Percentiles rank a stretch among this genome's conserved stretches.
Evolutionary conservation across 345 rosid species (phyloP).

Genomic region (Hibiscus syriacus): DNA sequence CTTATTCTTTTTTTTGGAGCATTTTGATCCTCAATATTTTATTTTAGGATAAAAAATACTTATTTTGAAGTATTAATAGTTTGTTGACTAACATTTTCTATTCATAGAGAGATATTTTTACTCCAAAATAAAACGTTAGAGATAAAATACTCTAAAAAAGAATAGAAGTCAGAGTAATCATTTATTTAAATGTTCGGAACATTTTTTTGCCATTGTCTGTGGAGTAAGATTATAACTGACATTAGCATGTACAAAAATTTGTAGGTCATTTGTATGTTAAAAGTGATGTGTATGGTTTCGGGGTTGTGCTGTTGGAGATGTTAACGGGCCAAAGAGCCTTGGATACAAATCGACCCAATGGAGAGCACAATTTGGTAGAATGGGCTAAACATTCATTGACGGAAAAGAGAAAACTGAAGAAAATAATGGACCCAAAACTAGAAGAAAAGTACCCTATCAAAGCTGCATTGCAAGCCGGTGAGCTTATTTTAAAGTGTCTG

Average conservation of each 20-base stretch:
- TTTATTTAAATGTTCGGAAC: too few species aligned
- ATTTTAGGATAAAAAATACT: too few species aligned
- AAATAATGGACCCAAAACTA: slow-evolving; percentile 64
- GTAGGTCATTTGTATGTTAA: slow-evolving; percentile 71
- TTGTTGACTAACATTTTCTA: too few species aligned
- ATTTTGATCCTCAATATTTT: too few species aligned
- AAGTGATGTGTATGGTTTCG: slow-evolving; percentile 86
- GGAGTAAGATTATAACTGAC: neutral
- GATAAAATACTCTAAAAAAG: too few species aligned
- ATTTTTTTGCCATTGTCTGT: too few species aligned
- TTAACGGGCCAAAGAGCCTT: slow-evolving; percentile 58
- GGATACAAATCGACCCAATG: slow-evolving; percentile 44
- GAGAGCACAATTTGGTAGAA: slow-evolving; percentile 41
- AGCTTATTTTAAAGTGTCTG: slow-evolving; percentile 41
- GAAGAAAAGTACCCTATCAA: slow-evolving; percentile 40
- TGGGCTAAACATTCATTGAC: slow-evolving; percentile 48
- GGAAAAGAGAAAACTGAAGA: slow-evolving; percentile 43
- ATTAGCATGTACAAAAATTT: neutral
- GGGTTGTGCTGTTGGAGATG: slow-evolving; percentile 67
- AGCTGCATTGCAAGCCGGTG: slow-evolving; percentile 42
- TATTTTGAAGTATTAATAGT: too few species aligned
- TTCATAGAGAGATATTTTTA: too few species aligned
- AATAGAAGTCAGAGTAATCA: too few species aligned
- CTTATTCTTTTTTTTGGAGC: too few species aligned
- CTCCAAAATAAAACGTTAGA: too few species aligned